Evolutionary conservation across 2,329 filamentous ascomycete genomes (phyloP), one percentile per base, ranked within the genome.

Genomic region (Trichoderma sp.): DNA sequence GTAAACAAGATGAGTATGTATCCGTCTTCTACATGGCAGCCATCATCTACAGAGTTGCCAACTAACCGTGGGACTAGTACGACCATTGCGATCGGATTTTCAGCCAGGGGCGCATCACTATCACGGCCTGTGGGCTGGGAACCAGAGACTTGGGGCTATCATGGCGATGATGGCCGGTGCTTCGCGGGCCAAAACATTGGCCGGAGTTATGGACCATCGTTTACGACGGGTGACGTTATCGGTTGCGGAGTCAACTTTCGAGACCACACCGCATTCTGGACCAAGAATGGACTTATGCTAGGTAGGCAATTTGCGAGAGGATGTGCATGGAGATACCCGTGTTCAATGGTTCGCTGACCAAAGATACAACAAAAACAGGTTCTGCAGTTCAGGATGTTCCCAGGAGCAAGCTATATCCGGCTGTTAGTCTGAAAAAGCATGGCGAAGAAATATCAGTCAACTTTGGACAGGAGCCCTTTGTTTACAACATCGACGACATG

Each of bases 401-500:
- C 53, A 82, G 84, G 71, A 85, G 87, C 13, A 87, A 87, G 75
- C 78, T 93, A n/a, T 94, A 89, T 76, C 89, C 89, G 24, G 83
- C 85, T 0, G 81, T 91, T 29, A 89, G 89, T n/a, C 81, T 92
- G 64, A 91, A 90, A 76, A 89, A 87, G 75, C 79, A 84, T 0
- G 87, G 88, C 56, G 89, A 91, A 74, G 84, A 88, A 72, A 77
- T 91, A 69, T 80, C 83, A 70, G 87, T 84, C 72, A 92, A 92
- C 75, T 91, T 92, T 80, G 89, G 89, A 58, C 88, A 91, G 79
- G 87, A 86, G 65, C 91, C 92, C 4, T 98, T 98, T 79, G 86
- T 93, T 56, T 99, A 91, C 81, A 92, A 97, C 78, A 98, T 99
- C 74, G 93, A 97, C 79, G 87, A 88, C 70, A 88, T 96, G 85